phyloP scores from a whole-genome alignment of 176 grass and related monocot genomes.

The Otatea glauca region DNA sequence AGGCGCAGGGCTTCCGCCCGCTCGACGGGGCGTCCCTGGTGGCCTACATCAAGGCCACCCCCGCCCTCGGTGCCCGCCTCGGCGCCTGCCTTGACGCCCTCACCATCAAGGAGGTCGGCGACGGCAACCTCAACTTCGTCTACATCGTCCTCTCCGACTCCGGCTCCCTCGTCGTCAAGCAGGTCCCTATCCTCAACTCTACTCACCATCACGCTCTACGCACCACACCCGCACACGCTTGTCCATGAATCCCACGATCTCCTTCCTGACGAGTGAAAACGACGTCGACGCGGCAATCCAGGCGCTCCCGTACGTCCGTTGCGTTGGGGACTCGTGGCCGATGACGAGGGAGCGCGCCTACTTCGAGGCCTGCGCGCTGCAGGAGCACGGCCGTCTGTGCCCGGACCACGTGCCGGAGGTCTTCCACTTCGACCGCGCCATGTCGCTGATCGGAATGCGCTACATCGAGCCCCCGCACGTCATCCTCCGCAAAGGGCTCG shows the following conservation, averaged over 20 bases:
- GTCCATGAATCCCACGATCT: background rate
- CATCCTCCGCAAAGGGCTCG: slow-evolving; percentile 93
- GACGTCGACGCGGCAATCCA: slow-evolving; percentile 28
- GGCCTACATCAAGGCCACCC: slow-evolving; percentile 82
- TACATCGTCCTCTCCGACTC: slow-evolving; percentile 71
- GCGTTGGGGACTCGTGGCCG: slow-evolving; percentile 79
- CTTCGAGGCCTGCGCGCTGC: slow-evolving; percentile 76
- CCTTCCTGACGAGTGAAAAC: background rate
- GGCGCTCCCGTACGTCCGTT: slow-evolving; percentile 89
- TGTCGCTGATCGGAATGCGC: slow-evolving; percentile 92
- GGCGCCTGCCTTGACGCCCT: slow-evolving; percentile 54
- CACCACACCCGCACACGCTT: background rate
- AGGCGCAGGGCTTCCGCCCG: slow-evolving; percentile 52
- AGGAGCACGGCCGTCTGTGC: slow-evolving; percentile 69
- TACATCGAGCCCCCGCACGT: slow-evolving; percentile 88
- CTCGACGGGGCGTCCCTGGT: slow-evolving; percentile 77
- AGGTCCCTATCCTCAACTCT: slow-evolving; percentile 38
- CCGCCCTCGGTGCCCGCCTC: slow-evolving; percentile 58
- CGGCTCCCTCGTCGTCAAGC: slow-evolving; percentile 89
- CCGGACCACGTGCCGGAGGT: slow-evolving; percentile 83
- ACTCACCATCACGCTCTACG: background rate
- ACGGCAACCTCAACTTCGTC: slow-evolving; percentile 99
- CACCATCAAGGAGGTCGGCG: slow-evolving; percentile 82
- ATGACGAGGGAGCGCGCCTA: slow-evolving; percentile 92
- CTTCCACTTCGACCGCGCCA: slow-evolving; percentile 84